Conservation (phyloP, 129 eudicot genomes). For the Saussurea involucrata region DNA sequence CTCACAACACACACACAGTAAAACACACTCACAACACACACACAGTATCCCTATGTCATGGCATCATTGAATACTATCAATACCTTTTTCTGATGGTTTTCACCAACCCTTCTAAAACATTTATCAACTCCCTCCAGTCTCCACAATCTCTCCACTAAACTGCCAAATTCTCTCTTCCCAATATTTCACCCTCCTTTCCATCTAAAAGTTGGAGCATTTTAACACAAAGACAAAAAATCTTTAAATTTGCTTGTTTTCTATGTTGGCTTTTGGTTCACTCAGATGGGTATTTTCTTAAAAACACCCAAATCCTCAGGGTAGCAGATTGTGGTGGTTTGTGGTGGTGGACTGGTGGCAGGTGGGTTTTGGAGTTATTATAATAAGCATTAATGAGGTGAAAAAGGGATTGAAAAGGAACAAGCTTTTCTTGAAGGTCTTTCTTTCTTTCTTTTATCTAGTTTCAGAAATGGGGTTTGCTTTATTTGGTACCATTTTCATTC, state of each 20-base stretch:
- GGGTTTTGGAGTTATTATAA: conserved; percentile 21
- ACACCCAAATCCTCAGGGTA: conserved; percentile 14
- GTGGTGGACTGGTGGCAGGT: conserved; percentile 29
- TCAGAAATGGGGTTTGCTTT: conserved; percentile 50
- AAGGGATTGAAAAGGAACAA: not conserved
- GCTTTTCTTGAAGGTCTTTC: conserved; percentile 11
- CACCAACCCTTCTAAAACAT: conserved; percentile 52
- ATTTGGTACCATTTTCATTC: conserved; percentile 41
- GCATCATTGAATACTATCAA: conserved; percentile 51
- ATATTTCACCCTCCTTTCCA: conserved; percentile 6
- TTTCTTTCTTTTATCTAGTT: conserved; percentile 13
- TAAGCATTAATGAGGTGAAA: conserved; percentile 29
- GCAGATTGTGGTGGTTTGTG: conserved; percentile 17
- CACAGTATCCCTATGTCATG: not conserved
- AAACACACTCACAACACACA: conserved; percentile 10
- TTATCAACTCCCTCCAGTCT: conserved; percentile 36
- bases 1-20: conserved; percentile 7
- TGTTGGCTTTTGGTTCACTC: conserved; percentile 41
- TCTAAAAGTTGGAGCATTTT: conserved; percentile 19
- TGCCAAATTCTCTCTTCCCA: conserved; percentile 23
- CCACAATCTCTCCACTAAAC: conserved; percentile 19
- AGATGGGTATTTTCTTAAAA: conserved; percentile 27
- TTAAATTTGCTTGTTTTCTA: conserved; percentile 31
- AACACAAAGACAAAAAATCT: conserved; percentile 36
- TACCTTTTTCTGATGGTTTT: conserved; percentile 23